A percentile compares a stretch with the other conserved stretches of the same genome.
Conservation (phyloP, 768 basidiomycete genomes). For the Termitomyces sp. region DNA sequence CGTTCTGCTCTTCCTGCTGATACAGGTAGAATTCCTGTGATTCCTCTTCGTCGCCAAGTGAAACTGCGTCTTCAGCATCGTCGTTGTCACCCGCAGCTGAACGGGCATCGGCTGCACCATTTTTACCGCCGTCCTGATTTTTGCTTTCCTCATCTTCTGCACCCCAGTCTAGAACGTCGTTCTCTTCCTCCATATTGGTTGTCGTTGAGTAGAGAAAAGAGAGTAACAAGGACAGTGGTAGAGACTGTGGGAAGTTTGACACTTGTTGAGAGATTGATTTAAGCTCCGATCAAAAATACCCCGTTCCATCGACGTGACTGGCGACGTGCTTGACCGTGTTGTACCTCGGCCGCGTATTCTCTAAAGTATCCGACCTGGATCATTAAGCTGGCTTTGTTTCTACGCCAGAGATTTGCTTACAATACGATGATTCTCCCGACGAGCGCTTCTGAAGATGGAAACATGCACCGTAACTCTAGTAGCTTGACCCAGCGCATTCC, state of each 20-base stretch:
- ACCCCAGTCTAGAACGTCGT: constrained; percentile 67
- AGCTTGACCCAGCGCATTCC: constrained; percentile 57
- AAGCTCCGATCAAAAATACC: constrained; percentile 14
- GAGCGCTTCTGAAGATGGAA: constrained; percentile 35
- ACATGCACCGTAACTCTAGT: constrained; percentile 24
- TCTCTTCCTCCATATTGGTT: constrained; percentile 55
- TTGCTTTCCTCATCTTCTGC: constrained; percentile 38
- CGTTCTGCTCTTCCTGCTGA: constrained; percentile 14
- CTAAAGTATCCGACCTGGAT: background rate
- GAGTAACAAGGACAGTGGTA: constrained; percentile 9
- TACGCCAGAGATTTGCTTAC: constrained; percentile 27
- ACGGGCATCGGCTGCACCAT: constrained; percentile 18
- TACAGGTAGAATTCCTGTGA: constrained; percentile 46
- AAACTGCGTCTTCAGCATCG: constrained; percentile 54
- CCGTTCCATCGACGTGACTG: constrained; percentile 15
- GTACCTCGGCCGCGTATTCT: background rate
- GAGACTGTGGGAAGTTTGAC: constrained; percentile 11
- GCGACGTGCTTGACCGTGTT: constrained; percentile 6
- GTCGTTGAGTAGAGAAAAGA: constrained; percentile 6
- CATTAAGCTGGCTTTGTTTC: constrained; percentile 32
- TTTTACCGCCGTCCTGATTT: constrained; percentile 16
- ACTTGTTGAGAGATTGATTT: background rate
- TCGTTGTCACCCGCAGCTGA: constrained; percentile 36
- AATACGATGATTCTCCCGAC: constrained; percentile 35
- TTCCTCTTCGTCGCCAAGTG: constrained; percentile 69